Evolutionary conservation across 1,139 yeast species (phyloP).

Genomic region (Pichia sp.): DNA sequence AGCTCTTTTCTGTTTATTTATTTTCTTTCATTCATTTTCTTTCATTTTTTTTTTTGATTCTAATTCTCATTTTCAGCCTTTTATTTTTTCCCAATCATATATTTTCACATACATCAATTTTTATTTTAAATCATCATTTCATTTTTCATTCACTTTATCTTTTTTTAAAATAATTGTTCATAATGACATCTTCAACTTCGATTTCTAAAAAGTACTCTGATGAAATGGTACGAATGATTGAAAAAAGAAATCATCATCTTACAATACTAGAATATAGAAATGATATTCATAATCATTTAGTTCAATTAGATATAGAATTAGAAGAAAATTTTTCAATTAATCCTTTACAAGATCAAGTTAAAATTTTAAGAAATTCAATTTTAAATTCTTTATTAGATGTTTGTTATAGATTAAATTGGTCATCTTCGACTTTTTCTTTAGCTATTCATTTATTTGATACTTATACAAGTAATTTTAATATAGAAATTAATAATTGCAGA

Average conservation of each 20-base stretch:
- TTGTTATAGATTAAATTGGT: constrained; percentile 39
- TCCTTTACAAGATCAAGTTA: constrained; percentile 19
- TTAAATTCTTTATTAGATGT: constrained; percentile 52
- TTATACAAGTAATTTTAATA: constrained; percentile 44
- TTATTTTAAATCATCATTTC: no score
- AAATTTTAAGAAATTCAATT: constrained; percentile 25
- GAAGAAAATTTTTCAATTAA: constrained; percentile 18
- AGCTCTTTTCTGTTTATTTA: no score
- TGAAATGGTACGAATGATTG: constrained; percentile 19
- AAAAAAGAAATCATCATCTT: constrained; percentile 23
- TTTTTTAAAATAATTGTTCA: no score
- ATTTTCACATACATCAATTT: no score
- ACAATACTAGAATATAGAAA: constrained; percentile 23
- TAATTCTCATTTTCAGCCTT: no score
- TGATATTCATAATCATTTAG: constrained; percentile 23
- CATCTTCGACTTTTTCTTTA: constrained; percentile 48
- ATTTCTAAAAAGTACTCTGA: constrained; percentile 4
- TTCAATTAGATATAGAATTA: constrained; percentile 19
- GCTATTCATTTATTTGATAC: constrained; percentile 50
- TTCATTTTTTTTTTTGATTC: no score
- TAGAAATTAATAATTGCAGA: constrained; percentile 55
- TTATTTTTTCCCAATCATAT: no score
- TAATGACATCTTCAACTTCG: no score
- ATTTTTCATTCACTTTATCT: no score
- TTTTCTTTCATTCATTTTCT: no score